Percentiles rank a stretch among this genome's conserved stretches.
Evolutionary conservation across 192 early-diverging fungal species (phyloP).

Genomic region (Powellomyces hirtus): DNA sequence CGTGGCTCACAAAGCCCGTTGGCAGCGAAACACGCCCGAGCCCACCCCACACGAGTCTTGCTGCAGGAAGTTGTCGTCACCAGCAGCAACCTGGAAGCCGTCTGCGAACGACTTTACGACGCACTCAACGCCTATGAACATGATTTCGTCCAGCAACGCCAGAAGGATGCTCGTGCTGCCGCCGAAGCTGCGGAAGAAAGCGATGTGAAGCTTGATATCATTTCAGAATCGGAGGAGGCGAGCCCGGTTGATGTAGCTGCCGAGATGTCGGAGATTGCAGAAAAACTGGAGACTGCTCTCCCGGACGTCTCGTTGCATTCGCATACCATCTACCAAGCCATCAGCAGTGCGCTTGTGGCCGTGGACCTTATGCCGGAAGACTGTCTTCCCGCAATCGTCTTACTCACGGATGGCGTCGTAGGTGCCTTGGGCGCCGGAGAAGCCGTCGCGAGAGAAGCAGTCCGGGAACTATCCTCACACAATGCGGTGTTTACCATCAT

Average conservation of each 20-base stretch:
- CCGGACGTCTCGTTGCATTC: neutral
- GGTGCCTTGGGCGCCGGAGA: constrained; percentile 30
- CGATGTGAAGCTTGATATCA: neutral
- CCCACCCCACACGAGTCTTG: constrained; percentile 38
- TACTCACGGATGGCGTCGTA: constrained; percentile 51
- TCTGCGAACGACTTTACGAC: constrained; percentile 43
- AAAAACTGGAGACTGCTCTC: neutral
- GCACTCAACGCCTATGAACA: constrained; percentile 48
- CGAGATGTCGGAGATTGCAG: neutral
- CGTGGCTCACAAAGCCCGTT: constrained; percentile 25
- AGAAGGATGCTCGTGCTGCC: neutral
- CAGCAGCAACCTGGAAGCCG: constrained; percentile 24
- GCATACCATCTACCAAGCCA: constrained; percentile 14
- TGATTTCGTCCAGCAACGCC: constrained; percentile 32
- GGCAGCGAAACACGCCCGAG: constrained; percentile 25
- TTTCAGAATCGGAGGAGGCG: neutral
- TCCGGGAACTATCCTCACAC: constrained; percentile 18
- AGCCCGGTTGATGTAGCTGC: neutral
- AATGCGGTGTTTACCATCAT: constrained; percentile 43
- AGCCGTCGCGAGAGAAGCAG: constrained; percentile 33
- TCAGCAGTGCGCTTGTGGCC: constrained; percentile 40
- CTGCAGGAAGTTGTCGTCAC: constrained; percentile 49
- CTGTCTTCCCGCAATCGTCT: constrained; percentile 38
- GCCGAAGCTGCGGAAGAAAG: constrained; percentile 6
- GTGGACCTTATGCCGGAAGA: constrained; percentile 41